These are phyloP conservation scores for Pachyrhizus erosus DNA, from an alignment of 306 rosid species.

Conservation along the genomic window DNA sequence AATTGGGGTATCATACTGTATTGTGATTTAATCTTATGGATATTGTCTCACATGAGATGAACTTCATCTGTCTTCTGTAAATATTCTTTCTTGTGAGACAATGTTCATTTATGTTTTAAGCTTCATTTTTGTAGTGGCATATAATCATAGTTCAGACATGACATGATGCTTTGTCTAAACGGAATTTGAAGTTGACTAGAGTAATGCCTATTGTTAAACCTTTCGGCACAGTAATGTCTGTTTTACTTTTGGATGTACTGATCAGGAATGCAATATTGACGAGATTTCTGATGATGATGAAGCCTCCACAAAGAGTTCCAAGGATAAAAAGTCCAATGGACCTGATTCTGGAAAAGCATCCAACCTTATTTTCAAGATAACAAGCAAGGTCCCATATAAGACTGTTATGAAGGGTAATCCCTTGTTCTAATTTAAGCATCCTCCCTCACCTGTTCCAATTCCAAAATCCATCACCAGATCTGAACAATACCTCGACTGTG, in stretches of 20 bases:
- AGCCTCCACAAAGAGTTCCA: conserved; percentile 56
- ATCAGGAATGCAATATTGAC: conserved; percentile 66
- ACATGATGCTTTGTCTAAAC: conserved; percentile 18
- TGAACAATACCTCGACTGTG: conserved; percentile 21
- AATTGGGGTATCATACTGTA: not conserved
- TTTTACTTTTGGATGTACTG: conserved; percentile 36
- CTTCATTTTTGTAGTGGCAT: conserved; percentile 11
- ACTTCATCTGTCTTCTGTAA: not conserved
- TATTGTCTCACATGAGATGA: conserved; percentile 26
- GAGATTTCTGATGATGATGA: conserved; percentile 63
- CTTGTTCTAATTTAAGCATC: conserved; percentile 19
- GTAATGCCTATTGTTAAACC: conserved; percentile 17
- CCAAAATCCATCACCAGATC: conserved; percentile 32
- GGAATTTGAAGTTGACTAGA: conserved; percentile 36
- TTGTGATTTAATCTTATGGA: conserved; percentile 17
- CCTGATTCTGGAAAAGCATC: conserved; percentile 58
- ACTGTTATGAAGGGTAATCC: conserved; percentile 62
- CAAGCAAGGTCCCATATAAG: conserved; percentile 64
- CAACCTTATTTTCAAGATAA: conserved; percentile 57
- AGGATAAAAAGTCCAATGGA: conserved; percentile 67
- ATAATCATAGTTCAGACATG: not conserved
- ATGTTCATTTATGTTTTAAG: conserved; percentile 21
- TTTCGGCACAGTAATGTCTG: conserved; percentile 31
- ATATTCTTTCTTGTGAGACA: not conserved
- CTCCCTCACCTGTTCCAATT: not conserved